Percentiles rank a stretch among this genome's conserved stretches.
phyloP scores from a whole-genome alignment of 2,329 filamentous ascomycete species.

The Colletotrichum filicis region DNA sequence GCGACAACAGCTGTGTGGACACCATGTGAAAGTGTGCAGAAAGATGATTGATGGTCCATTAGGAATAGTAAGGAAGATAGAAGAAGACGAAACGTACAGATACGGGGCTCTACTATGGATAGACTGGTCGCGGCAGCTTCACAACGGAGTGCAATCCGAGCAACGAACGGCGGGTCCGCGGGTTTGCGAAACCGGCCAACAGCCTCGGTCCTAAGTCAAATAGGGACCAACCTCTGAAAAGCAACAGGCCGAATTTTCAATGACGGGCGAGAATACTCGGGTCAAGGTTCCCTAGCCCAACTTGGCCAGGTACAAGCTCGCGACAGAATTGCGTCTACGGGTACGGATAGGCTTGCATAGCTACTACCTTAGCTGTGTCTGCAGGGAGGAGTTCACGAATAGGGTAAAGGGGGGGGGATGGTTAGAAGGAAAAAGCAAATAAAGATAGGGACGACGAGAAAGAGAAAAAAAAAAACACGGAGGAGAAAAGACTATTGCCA shows the following conservation, averaged over 20 bases:
- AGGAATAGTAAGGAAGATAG: neutral
- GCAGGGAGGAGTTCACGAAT: neutral
- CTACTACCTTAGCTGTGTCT: too few species aligned
- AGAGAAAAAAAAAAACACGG: neutral
- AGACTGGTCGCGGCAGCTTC: neutral
- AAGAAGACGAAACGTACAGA: neutral
- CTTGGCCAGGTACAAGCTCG: neutral
- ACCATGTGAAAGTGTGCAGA: neutral
- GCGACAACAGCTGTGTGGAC: neutral
- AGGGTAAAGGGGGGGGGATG: neutral
- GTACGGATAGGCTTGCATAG: neutral
- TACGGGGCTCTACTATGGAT: neutral
- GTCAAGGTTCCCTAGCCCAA: neutral
- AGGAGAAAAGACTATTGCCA: neutral
- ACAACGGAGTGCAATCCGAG: neutral
- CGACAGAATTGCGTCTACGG: neutral
- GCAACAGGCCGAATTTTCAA: neutral
- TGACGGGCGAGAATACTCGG: neutral
- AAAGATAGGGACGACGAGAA: neutral
- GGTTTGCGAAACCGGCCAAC: neutral
- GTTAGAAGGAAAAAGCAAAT: neutral
- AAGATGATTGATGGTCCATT: neutral
- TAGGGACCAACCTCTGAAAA: neutral
- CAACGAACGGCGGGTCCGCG: slow-evolving; percentile 20
- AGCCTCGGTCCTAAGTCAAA: neutral